Evolutionary conservation across 2,329 filamentous ascomycete genomes (phyloP).

Genomic region (Fusarium coicis): DNA sequence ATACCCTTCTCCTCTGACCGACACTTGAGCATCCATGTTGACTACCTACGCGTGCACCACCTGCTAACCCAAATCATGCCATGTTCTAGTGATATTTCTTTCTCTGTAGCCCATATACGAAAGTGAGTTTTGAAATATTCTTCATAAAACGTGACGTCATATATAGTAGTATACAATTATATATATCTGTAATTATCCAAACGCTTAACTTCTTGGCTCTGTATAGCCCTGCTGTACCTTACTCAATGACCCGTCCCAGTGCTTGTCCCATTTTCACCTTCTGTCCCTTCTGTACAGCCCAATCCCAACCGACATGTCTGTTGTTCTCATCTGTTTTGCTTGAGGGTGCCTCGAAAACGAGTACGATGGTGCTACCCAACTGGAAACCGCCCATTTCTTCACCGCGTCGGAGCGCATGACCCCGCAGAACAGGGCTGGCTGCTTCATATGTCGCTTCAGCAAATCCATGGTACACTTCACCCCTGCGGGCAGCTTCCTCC

Average conservation of each 20-base stretch:
- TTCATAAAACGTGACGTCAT: slow-evolving; percentile 2
- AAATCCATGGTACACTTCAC: slow-evolving; percentile 89
- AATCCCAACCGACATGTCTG: slow-evolving; percentile 78
- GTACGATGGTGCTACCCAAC: slow-evolving; percentile 91
- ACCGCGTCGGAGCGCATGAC: slow-evolving; percentile 84
- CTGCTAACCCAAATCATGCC: background rate
- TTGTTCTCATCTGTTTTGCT: slow-evolving; percentile 64
- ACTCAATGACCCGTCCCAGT: slow-evolving; percentile 77
- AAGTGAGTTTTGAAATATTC: background rate
- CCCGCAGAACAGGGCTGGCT: slow-evolving; percentile 81
- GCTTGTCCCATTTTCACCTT: slow-evolving; percentile 89
- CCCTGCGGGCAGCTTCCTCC: slow-evolving; percentile 77
- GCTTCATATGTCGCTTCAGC: slow-evolving; percentile 88
- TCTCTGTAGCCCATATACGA: background rate
- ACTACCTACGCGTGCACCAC: background rate
- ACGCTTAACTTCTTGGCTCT: slow-evolving; percentile 18
- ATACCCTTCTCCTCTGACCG: background rate
- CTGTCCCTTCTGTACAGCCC: slow-evolving; percentile 88
- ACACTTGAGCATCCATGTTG: background rate
- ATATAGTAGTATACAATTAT: slow-evolving; percentile 20
- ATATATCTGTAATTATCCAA: slow-evolving; percentile 23
- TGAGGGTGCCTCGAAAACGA: slow-evolving; percentile 93
- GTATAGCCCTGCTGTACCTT: slow-evolving; percentile 32
- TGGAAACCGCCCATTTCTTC: slow-evolving; percentile 99
- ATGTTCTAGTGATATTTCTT: background rate